Evolutionary conservation across 768 basidiomycete genomes (phyloP), one percentile per base, ranked within the genome.

Genomic region (Phaeotremella fagi): DNA sequence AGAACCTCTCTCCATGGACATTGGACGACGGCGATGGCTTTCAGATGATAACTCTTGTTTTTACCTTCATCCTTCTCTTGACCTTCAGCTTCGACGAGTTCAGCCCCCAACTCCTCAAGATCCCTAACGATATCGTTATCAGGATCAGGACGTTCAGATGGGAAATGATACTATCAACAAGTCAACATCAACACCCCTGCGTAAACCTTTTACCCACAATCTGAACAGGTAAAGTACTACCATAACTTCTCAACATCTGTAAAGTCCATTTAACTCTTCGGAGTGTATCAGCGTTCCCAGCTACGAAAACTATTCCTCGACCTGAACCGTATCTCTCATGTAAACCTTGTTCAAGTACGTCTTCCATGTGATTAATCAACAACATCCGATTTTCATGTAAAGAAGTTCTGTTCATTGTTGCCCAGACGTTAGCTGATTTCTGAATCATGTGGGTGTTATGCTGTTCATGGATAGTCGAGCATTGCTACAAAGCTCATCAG

Each of bases 41-140:
- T 75, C 4, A 75, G 52, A 35, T 71, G 70, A 50, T 75, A 73
- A 33, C 63, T 69, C 54, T 73, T 75, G 55, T 73, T 76, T 25
- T 70, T 73, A 0, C 69, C 66, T 0, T 54, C 56, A 33, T 76
- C 68, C 29, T 63, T 66, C 20, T 50, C 55, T 38, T 73, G 68
- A 0, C 64, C 64, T 25, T 61, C 49, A 1, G 63, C 65, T 45
- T 74, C 70, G n/a, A 76, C 70, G 16, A 78, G 86, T 33, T 78
- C 77, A 15, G 85, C 67, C 2, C 80, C 79, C 5, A 77, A 68
- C 31, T 75, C 64, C 52, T 77, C 72, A 51, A 89, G 75, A 48
- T 77, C 79, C 18, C 58, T 25, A 33, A 62, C 50, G 36, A 75
- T 63, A 3, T 68, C 55, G 25, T 63, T 61, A 46, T 75, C 71